Percentiles rank a stretch among this genome's conserved stretches.
Evolutionary conservation across 805 yeast species (phyloP).

Genomic region (Scheffersomyces coipomensis): DNA sequence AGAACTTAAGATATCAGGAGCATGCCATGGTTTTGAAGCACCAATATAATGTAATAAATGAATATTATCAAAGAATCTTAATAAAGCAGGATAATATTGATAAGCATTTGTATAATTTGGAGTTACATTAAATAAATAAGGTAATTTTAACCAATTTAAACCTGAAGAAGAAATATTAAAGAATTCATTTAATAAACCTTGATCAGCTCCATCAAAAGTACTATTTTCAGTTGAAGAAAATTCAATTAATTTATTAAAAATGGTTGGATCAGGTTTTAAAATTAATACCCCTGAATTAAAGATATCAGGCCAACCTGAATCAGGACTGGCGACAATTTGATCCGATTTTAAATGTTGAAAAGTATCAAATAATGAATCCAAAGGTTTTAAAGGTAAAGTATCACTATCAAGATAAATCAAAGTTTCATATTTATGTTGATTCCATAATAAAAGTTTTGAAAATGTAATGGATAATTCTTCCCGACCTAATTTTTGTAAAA

Average conservation of each 20-base stretch:
- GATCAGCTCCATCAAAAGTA: constrained; percentile 39
- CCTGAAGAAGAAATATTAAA: constrained; percentile 23
- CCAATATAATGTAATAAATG: constrained; percentile 34
- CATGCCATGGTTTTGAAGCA: constrained; percentile 30
- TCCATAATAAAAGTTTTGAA: constrained; percentile 26
- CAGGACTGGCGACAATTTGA: constrained; percentile 24
- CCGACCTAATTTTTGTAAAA: constrained; percentile 21
- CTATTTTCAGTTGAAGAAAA: constrained; percentile 8
- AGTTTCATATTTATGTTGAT: constrained; percentile 17
- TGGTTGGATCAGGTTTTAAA: constrained; percentile 17
- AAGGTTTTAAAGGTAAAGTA: constrained; percentile 19
- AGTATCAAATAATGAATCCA: constrained; percentile 21
- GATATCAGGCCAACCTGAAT: constrained; percentile 32
- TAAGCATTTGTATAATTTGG: constrained; percentile 26
- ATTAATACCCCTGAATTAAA: constrained; percentile 29
- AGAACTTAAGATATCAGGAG: constrained; percentile 9
- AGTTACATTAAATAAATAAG: constrained; percentile 35
- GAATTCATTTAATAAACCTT: constrained; percentile 34
- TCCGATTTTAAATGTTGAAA: constrained; percentile 3
- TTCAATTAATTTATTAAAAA: constrained; percentile 15
- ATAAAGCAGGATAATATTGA: constrained; percentile 33
- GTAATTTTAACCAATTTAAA: constrained; percentile 27
- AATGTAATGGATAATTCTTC: constrained; percentile 25
- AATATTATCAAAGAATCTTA: constrained; percentile 24
- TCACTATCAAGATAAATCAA: constrained; percentile 27